Evolutionary conservation across 371 early-diverging fungal species (phyloP).

Genomic region (Polyrhizophydium stewartii): DNA sequence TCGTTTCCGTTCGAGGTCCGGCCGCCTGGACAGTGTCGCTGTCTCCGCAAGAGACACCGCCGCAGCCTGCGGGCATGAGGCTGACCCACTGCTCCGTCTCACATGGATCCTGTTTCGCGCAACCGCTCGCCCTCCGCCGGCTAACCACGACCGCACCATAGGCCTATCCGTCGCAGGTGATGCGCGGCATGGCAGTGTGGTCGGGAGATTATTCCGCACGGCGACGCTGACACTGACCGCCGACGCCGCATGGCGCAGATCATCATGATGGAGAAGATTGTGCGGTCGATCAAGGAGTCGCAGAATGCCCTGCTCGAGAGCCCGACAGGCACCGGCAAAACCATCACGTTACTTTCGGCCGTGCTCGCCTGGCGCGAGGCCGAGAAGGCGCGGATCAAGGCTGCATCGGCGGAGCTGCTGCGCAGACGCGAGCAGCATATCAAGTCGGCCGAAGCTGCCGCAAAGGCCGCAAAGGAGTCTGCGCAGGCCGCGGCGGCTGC

Average conservation of each 20-base stretch:
- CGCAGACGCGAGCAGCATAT: not conserved
- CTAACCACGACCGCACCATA: no score
- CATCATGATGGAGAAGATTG: not conserved
- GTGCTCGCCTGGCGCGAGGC: conserved; percentile 30
- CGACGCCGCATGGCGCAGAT: not conserved
- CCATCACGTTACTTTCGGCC: conserved; percentile 36
- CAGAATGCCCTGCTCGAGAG: conserved; percentile 32
- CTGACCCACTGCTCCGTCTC: no score
- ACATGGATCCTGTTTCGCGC: no score
- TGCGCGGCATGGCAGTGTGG: no score
- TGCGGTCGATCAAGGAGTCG: conserved; percentile 1
- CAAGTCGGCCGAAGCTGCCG: conserved; percentile 1
- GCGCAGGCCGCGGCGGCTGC: no score
- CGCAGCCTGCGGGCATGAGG: no score
- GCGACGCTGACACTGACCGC: not conserved
- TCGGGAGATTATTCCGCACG: not conserved
- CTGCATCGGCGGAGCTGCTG: not conserved
- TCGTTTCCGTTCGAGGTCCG: conserved; percentile 7
- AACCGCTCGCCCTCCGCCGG: no score
- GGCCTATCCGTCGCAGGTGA: no score
- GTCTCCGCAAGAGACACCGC: no score
- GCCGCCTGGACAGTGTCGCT: no score
- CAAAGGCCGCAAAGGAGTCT: not conserved
- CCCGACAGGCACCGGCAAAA: conserved; percentile 55
- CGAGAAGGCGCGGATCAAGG: conserved; percentile 5